Conservation (phyloP, 2,329 filamentous ascomycete species). For the Fusarium sp. region DNA sequence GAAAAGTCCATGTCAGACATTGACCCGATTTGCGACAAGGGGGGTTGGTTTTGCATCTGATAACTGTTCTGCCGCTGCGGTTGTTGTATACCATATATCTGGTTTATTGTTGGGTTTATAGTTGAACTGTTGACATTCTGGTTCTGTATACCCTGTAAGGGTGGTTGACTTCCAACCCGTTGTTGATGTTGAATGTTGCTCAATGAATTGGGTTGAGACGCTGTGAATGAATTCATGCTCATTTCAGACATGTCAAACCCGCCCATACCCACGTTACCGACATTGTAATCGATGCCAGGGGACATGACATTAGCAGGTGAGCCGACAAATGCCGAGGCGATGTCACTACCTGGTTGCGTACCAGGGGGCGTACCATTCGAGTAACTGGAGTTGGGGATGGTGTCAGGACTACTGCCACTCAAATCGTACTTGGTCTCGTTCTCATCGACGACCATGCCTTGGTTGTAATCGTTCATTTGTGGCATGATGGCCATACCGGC, state of each 20-base stretch:
- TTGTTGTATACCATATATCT: constrained; percentile 41
- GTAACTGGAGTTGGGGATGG: constrained; percentile 43
- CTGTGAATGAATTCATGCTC: constrained; percentile 60
- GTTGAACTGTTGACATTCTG: constrained; percentile 34
- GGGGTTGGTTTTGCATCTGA: constrained; percentile 43
- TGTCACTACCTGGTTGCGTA: constrained; percentile 44
- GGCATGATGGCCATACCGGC: constrained; percentile 65
- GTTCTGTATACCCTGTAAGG: constrained; percentile 42
- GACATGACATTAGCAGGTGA: constrained; percentile 63
- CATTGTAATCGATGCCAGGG: constrained; percentile 59
- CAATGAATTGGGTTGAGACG: constrained; percentile 32
- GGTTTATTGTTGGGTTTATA: constrained; percentile 43
- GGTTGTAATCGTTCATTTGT: constrained; percentile 60
- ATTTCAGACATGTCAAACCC: constrained; percentile 63
- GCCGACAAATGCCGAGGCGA: constrained; percentile 61
- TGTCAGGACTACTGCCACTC: constrained; percentile 48
- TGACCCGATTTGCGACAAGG: constrained; percentile 43
- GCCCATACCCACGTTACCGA: constrained; percentile 46
- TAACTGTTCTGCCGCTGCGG: constrained; percentile 47
- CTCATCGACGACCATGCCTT: constrained; percentile 55
- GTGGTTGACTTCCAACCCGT: constrained; percentile 45
- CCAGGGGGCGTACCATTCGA: constrained; percentile 44
- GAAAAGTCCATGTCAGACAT: constrained; percentile 45
- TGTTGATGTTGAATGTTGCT: constrained; percentile 40
- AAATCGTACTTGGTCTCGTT: constrained; percentile 54